phyloP scores from a whole-genome alignment of 176 grass and related monocot species.

The Ensete ventricosum region DNA sequence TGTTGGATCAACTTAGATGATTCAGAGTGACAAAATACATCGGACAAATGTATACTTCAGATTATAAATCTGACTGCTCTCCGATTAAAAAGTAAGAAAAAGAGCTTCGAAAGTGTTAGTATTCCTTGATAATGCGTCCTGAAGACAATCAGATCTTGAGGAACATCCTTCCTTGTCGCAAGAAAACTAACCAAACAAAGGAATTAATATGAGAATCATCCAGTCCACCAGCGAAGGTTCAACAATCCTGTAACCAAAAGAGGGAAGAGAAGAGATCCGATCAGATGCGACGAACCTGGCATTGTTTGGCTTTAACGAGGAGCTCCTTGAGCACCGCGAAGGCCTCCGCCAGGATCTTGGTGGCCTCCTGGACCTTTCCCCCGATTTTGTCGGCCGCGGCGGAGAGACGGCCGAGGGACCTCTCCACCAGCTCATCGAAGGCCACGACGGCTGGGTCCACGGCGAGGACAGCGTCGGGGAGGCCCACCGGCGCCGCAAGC shows the following conservation, averaged over 20 bases:
- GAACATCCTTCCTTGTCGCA: neutral
- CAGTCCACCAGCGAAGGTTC: neutral
- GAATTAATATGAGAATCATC: neutral
- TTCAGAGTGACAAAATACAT: neutral
- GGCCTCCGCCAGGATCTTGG: slow-evolving; percentile 39
- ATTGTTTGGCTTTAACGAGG: slow-evolving; percentile 37
- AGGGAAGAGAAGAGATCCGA: neutral
- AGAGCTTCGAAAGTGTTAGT: no score
- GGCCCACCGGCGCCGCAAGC: neutral
- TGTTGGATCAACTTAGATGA: neutral
- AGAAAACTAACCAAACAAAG: neutral
- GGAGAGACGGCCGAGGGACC: slow-evolving; percentile 31
- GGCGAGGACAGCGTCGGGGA: neutral
- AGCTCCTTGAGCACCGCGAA: slow-evolving; percentile 40
- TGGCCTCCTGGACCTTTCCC: slow-evolving; percentile 31
- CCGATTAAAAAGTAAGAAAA: neutral
- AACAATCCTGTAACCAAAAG: neutral
- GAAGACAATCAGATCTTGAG: neutral
- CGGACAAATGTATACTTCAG: neutral
- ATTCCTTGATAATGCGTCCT: no score
- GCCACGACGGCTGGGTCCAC: slow-evolving; percentile 26
- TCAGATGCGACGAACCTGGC: slow-evolving; percentile 16
- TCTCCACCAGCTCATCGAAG: slow-evolving; percentile 33
- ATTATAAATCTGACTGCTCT: neutral
- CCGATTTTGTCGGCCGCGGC: slow-evolving; percentile 33